Base-by-base conservation (phyloP, 2,329 filamentous ascomycete species). In the Knoxdaviesia capensis region DNA sequence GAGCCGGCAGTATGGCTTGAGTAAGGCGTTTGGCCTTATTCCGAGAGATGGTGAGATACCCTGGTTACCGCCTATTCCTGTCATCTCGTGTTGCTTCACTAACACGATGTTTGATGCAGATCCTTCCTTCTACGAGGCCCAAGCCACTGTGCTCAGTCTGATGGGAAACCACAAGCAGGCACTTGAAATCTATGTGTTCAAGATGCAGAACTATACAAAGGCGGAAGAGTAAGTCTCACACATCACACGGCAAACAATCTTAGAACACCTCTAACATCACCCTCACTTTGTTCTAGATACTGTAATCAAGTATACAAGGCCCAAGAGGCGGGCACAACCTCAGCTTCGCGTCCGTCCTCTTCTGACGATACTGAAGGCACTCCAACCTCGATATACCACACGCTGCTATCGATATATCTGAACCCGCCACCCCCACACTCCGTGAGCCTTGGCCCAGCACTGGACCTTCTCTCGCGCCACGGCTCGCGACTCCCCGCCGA, bases 121-220 rank as follows among this genome's bases (percentile, higher is more conserved):
- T 55, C 66, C 86, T 0, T 68, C 74, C 3, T 94, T 94, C 52
- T 93, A 81, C 57, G 88, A 96, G 56, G 77, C 85, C 2, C 77
- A 88, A 46, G 90, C 90, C 6, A 79, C 96, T 38, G 78, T 96
- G 20, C 72, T 96, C 35, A 86, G 84, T 58, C 92, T 90, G 51
- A 94, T 96, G 83, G 85, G 84, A 6, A 80, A 88, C 51, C 87
- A 98, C 61, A 87, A 85, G 54, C 86, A 96, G 59, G 90, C 90
- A 0, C 64, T 98, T n/a, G 81, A 90, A 55, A 94, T 98, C 41
- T 98, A 94, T 56, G 88, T 96, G 31, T 98, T 94, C 61, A 90
- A 88, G 57, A 73, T 98, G 57, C 65, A 81, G 49, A 80, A 94
- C 56, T 88, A 83, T 47, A 65, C 63, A 8, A 96, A 94, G 59